Base-by-base conservation (phyloP, 208 protist species). In the Naegleria fowleri region DNA sequence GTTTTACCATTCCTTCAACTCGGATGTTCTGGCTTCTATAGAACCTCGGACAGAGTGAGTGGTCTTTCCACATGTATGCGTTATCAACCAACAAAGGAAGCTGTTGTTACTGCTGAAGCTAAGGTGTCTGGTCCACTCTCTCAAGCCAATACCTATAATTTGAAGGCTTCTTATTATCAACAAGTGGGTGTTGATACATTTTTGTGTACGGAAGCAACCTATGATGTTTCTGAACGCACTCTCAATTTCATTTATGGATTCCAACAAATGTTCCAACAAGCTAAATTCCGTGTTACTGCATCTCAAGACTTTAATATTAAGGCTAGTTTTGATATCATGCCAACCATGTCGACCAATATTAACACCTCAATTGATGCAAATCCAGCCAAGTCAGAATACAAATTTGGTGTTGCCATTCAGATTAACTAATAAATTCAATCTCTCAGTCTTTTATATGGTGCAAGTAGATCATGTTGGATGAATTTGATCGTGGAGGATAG, bases 301-400 rank as follows among this genome's bases (percentile, higher is more conserved):
- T 25, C 38, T 85, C 38, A 85, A 43, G 13, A 85, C 4, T 85
- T 85, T 43, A 43, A 43, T 43, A 39, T 85, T 39, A 43, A 9
- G 7, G 38, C 38, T 9, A 85, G 79, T 85, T 85, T 85, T 43
- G 79, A 85, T 43, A 29, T 43, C 41, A 15, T 15, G 6, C 38
- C 38, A 19, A n/a, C 79, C n/a, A 39, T 43, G 13, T 13, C 79
- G 13, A 36, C 79, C 1, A 39, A 85, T 43, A 33, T 85, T 39
- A 85, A 85, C n/a, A 43, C n/a, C 11, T 11, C 15, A 19, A 85
- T 85, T 39, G 79, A 85, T 11, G 79, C 79, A 43, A 43, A 85
- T 85, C 38, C 79, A 36, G 79, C 79, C 22, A 85, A 85, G 25
- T 85, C 79, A 43, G 79, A 85, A 39, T 85, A 43, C n/a, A 85